phyloP scores from a whole-genome alignment of 2,329 filamentous ascomycete species.

The Pleurostoma richardsiae region DNA sequence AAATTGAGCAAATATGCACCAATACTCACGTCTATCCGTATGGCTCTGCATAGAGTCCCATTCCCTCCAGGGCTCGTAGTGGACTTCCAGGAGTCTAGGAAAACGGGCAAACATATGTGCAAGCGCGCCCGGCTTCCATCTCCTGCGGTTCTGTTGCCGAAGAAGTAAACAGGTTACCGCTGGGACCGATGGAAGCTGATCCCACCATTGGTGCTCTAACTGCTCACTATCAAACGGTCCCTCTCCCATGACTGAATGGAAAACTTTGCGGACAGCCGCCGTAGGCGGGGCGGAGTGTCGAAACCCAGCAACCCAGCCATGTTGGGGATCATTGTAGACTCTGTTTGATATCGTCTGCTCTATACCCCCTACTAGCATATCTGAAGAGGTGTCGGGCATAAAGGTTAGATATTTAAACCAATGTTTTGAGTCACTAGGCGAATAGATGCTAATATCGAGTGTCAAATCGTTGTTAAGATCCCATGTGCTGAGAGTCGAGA shows the following conservation, averaged over 20 bases:
- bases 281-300: slow-evolving; percentile 7
- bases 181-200: slow-evolving; percentile 17
- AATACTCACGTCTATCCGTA: slow-evolving; percentile 13
- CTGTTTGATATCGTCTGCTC: slow-evolving; percentile 6
- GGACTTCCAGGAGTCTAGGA: slow-evolving; percentile 21
- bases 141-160: slow-evolving; percentile 22
- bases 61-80: slow-evolving; percentile 26
- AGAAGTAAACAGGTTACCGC: slow-evolving; percentile 22
- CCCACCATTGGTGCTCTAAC: slow-evolving; percentile 17
- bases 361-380: not conserved
- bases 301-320: slow-evolving; percentile 15
- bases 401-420: slow-evolving; percentile 23
- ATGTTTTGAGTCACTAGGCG: slow-evolving; percentile 22
- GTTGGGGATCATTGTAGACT: slow-evolving; percentile 8
- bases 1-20: slow-evolving; percentile 7
- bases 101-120: slow-evolving; percentile 21
- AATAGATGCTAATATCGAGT: slow-evolving; percentile 24
- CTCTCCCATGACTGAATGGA: slow-evolving; percentile 11
- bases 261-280: slow-evolving; percentile 14
- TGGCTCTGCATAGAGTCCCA: slow-evolving; percentile 10
- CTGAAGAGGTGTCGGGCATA: slow-evolving; percentile 13
- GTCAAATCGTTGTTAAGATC: slow-evolving; percentile 15
- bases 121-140: slow-evolving; percentile 20
- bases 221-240: slow-evolving; percentile 14
- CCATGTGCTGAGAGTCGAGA: slow-evolving; percentile 21